Base-by-base conservation (phyloP, 2,329 filamentous ascomycete species). In the Aspergillus sp. region DNA sequence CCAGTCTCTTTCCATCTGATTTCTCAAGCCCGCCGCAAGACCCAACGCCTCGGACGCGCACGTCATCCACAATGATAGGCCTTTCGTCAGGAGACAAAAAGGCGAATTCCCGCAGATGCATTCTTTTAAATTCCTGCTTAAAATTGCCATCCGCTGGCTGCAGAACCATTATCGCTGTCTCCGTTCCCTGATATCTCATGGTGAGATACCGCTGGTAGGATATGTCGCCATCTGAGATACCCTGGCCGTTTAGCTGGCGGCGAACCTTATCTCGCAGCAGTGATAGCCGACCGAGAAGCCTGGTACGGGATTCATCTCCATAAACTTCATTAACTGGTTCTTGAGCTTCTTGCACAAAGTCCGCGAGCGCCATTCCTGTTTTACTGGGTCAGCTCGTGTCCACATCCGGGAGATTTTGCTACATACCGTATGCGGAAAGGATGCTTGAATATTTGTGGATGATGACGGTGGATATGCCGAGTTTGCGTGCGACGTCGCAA, bases 121-220 rank as follows among this genome's bases (percentile, higher is more conserved):
- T 68, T 0, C 66, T 66, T 19, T 68, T 67, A 51, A 82, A 80
- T 0, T 75, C 75, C 4, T 65, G 58, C 0, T 68, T 72, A 55
- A 78, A 81, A 53, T 79, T 70, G 9, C 70, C 70, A 17, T 77
- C 70, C 3, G 61, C 63, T 4, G 76, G 73, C 8, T 72, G 67
- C 0, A 74, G 65, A 3, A 82, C 76, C 70, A 79, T 77, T 8
- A 82, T 66, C 3, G 71, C 74, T 1, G 78, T 80, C 58, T 81
- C 78, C 13, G 75, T 80, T 19, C 80, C 79, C 52, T 79, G 75
- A 53, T 81, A 82, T 49, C 78, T 70, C 51, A 81, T 67, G 36
- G 76, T 77, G 2, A 81, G 70, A n/a, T 74, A 78, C 23, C 76
- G 70, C 19, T 78, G 72, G 10, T 72, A 64, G 2, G 62, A 45